Conservation (phyloP, 1,284 basidiomycete species). For the Cyathus pygmaeus region DNA sequence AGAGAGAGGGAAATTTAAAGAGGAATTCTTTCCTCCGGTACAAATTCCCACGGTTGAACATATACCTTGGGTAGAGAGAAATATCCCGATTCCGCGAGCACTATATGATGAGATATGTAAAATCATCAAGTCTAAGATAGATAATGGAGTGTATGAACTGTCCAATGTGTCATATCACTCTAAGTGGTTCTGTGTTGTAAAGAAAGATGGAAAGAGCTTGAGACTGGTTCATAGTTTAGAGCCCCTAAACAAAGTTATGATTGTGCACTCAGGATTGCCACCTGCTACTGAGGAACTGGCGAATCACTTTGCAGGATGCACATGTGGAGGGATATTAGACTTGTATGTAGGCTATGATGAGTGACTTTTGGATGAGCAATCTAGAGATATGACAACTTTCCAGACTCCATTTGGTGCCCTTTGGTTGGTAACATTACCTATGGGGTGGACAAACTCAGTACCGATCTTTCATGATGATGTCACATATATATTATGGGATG, state of each 20-base stretch:
- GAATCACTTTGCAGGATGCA: slow-evolving; percentile 13
- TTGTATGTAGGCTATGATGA: slow-evolving; percentile 37
- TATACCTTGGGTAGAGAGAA: too few species aligned
- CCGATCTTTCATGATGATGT: slow-evolving; percentile 48
- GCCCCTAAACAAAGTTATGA: slow-evolving; percentile 8
- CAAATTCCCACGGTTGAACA: background rate
- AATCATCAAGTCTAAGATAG: slow-evolving; percentile 23
- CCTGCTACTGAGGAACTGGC: slow-evolving; percentile 12
- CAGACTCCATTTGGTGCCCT: slow-evolving; percentile 38
- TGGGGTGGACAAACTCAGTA: slow-evolving; percentile 53
- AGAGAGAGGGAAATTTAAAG: background rate
- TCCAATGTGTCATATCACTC: slow-evolving; percentile 1
- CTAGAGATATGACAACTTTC: slow-evolving; percentile 38
- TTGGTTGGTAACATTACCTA: slow-evolving; percentile 41
- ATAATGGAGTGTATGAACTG: background rate
- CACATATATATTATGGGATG: slow-evolving; percentile 41
- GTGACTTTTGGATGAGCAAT: slow-evolving; percentile 17
- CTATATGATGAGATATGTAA: slow-evolving; percentile 38
- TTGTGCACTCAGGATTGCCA: slow-evolving; percentile 24
- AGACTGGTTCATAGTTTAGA: background rate
- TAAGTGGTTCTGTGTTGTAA: slow-evolving; percentile 1
- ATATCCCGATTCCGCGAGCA: too few species aligned
- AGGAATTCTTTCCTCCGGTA: background rate
- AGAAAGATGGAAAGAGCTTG: slow-evolving; percentile 1
- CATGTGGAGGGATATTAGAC: slow-evolving; percentile 22